Evolutionary conservation across 2,329 filamentous ascomycete genomes (phyloP).

Genomic region (Fusarium udum): DNA sequence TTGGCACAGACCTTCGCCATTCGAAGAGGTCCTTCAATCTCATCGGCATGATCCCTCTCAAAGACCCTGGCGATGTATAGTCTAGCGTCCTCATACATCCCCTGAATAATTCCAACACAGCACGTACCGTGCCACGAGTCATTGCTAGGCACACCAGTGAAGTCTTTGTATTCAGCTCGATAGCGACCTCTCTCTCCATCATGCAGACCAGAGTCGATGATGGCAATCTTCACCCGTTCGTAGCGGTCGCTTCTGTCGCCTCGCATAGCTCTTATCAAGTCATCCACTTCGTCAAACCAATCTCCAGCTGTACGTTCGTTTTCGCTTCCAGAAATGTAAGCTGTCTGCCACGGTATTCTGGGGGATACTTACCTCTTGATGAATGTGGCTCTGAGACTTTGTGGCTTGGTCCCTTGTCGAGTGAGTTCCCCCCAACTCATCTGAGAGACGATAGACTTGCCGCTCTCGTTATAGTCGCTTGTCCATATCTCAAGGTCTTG

Average conservation of each 20-base stretch:
- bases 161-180: background rate
- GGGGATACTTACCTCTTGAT: background rate
- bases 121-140: background rate
- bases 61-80: background rate
- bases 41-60: accelerated
- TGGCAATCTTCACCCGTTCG: accelerated
- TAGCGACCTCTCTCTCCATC: accelerated
- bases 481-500: accelerated
- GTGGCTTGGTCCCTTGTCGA: accelerated
- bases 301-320: accelerated
- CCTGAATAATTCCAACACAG: background rate
- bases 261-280: accelerated
- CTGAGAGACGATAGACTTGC: accelerated
- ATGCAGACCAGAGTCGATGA: background rate
- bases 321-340: accelerated
- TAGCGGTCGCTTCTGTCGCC: accelerated
- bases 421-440: background rate
- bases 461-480: accelerated
- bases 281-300: background rate
- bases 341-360: accelerated
- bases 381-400: accelerated
- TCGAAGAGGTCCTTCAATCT: accelerated
- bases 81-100: background rate
- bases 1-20: background rate
- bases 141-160: accelerated